Evolutionary conservation across 2,329 filamentous ascomycete species (phyloP), one percentile per base, ranked within the genome.

Genomic region (Trichoderma sp.): DNA sequence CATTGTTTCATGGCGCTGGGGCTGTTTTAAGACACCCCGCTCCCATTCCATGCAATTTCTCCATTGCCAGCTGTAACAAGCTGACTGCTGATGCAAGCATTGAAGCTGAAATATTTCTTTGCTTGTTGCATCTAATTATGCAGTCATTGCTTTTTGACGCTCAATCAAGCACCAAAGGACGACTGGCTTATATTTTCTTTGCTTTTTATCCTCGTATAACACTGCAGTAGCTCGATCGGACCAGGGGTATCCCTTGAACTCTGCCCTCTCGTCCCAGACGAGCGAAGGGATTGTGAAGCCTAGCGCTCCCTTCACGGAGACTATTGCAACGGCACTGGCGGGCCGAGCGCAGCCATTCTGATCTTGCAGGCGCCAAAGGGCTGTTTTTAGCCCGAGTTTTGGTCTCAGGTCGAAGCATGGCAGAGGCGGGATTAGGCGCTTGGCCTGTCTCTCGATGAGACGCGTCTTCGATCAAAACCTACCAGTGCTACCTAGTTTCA

Each of bases 1-100:
- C 52, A 37, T 10, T 62, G 66, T 68, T 68, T 68, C 66, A 68
- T 49, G 27, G 62, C n/a, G 49, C 66, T 63, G 66, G 66, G 66
- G 66, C 57, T 52, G 65, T 55, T 63, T 47, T 57, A 35, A 62
- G 58, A 63, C 58, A 68, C 66, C 66, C 66, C 66, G 58, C 66
- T 57, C 52, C 31, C 49, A 49, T 62, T 57, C 66, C 58, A 68
- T 52, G 66, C 66, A 68, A 68, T 68, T 57, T 68, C 64, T 59
- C 16, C 47, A 68, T 56, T 19, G n/a, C 53, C 33, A 60, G 24
- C 31, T 35, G 55, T 24, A 13, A 37, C 33, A 58, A 43, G 10
- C 27, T 37, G 31, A 24, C 24, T 21, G 19, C 55, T 3, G 31
- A 24, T 37, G 13, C n/a, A 16, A 19, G n/a, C 3, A 19, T 35